These are phyloP conservation scores for Hypericum androsaemum DNA, from an alignment of 345 rosid genomes.

Conservation along the genomic window DNA sequence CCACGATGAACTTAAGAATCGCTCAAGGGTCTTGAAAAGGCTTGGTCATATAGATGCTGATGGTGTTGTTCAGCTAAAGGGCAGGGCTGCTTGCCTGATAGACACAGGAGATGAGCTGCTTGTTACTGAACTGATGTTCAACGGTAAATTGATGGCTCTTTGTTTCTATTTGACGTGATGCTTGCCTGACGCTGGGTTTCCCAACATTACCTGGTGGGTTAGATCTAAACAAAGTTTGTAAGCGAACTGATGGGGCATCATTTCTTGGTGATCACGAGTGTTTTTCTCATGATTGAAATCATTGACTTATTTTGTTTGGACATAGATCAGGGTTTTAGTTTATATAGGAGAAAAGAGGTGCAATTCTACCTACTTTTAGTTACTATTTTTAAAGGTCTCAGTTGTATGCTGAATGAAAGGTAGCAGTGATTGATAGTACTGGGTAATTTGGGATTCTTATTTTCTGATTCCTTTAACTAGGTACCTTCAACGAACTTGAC, in stretches of 20 bases:
- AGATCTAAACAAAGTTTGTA: no score
- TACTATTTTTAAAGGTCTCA: no score
- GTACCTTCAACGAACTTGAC: conserved; percentile 92
- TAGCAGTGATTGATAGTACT: no score
- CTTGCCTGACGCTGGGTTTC: no score
- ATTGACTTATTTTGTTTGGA: no score
- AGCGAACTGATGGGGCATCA: background rate
- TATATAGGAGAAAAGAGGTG: no score
- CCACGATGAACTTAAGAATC: conserved; percentile 87
- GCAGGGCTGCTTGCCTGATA: conserved; percentile 97
- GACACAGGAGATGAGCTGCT: conserved; percentile 99
- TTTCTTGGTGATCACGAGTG: background rate
- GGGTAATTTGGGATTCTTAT: no score
- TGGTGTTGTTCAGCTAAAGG: conserved; percentile 82
- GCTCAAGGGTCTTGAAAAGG: conserved; percentile 83
- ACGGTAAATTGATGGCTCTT: conserved; percentile 38
- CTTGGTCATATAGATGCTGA: conserved; percentile 89
- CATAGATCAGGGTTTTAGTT: no score
- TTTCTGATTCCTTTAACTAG: conserved; percentile 25
- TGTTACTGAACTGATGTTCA: conserved; percentile 96
- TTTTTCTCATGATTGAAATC: background rate
- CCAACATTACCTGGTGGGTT: no score
- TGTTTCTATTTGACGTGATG: no score
- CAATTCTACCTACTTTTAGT: no score
- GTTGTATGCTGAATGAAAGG: no score